Evolutionary conservation across 495 filamentous ascomycete genomes (phyloP), one percentile per base, ranked within the genome.

Genomic region (Tuber calosporum): DNA sequence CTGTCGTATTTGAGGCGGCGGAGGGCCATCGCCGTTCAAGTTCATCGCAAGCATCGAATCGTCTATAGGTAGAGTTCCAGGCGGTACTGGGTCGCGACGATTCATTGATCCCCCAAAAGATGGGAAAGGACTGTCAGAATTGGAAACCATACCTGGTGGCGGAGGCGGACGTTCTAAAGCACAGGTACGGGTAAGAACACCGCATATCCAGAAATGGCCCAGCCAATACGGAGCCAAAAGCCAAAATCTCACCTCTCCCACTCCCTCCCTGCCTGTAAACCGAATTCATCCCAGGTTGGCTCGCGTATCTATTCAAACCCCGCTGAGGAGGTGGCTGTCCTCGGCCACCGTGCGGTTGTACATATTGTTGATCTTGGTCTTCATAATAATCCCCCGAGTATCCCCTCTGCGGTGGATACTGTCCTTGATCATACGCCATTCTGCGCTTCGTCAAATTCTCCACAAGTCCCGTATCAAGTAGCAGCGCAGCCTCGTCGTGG

Each of bases 21-120:
- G 20, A 43, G n/a, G 26, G 30, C 45, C 68, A 62, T 66, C 39
- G 45, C 48, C 76, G 15, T 20, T 45, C 26, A 78, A 40, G 34
- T 68, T 77, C 76, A 77, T 73, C 26, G 19, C 30, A 53, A 77
- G 62, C 75, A 78, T 78, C 6, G 70, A 39, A 34, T 78, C 75
- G 58, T 77, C 76, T 38, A 78, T 77, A 2, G 76, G 76, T 22
- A 78, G 62, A 48, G 70, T 38, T 39, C 76, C 76, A 20, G 58
- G 76, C 22, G 76, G 76, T 17, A 73, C 74, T 15, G 75, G 76
- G 1, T 70, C 38, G 22, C 74, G 76, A 15, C n/a, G 66, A 22
- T 68, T 70, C 20, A 38, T 71, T 30, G 74, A 77, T 5, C 48
- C 45, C 36, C 43, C 67, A 38, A 72, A 77, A 4, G 74, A 19